Evolutionary conservation across 352 stramenopile species (phyloP), one percentile per base, ranked within the genome.

Genomic region (Pythium apleroticum): DNA sequence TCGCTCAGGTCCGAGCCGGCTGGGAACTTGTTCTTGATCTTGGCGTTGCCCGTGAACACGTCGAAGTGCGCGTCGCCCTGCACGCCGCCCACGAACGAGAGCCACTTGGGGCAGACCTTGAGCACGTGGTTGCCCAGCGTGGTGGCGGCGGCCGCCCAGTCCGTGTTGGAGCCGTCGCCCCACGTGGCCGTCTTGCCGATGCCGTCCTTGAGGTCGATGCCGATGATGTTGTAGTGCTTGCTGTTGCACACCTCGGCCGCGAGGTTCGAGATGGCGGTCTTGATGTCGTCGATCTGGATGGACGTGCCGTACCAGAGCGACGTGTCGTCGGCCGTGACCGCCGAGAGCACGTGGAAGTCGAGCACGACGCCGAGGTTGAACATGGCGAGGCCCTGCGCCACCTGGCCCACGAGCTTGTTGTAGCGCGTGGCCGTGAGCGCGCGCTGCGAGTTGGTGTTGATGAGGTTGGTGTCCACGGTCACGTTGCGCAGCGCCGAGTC

Each of bases 361-460:
- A 95, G 75, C 48, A 95, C 83, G 15, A 95, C 76, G 17, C 79
- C 80, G 27, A 95, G 86, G 56, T 85, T 80, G 58, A 88, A 88
- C 68, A 90, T 75, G 2, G 84, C 86, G 19, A 95, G 65, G 12
- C 83, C 86, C 63, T 95, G 76, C 1, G 84, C 72, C 28, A 93
- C 22, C 9, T 83, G 65, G 20, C 76, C 77, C 3, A 95, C 57
- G 43, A 93, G 57, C 27, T 83, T 80, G 49, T 86, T 79, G 76
- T 95, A 95, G 24, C 76, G 77, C 22, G 76, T 86, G 12, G 81
- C 71, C 10, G 55, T 75, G 43, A 95, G 71, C 52, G 83, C 86
- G 37, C 86, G 86, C 63, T 95, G 86, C 57, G 84, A 93, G 73
- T 93, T 93, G 33, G 84, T 90, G 74, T 95, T 95, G 68, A 93